These are phyloP conservation scores for Tuber aestivum DNA, from an alignment of 495 filamentous ascomycete genomes.

Conservation along the genomic window DNA sequence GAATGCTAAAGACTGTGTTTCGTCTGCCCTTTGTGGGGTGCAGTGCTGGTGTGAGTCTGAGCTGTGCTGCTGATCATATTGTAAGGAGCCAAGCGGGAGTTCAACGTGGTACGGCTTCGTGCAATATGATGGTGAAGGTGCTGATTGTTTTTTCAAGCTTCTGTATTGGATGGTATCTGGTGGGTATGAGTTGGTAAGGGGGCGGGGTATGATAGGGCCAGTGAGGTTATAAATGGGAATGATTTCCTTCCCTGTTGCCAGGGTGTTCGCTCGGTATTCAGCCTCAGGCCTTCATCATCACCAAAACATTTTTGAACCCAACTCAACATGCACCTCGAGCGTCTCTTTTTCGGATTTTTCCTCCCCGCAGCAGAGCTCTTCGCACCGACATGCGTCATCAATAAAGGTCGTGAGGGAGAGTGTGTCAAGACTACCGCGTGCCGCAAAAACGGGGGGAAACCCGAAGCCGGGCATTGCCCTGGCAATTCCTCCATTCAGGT, in stretches of 20 bases:
- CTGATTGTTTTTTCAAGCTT: background rate
- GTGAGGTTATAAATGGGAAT: background rate
- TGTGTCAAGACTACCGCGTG: background rate
- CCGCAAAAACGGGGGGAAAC: background rate
- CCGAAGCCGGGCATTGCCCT: too few relatives aligned
- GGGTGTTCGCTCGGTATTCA: background rate
- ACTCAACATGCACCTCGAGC: background rate
- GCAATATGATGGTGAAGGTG: background rate
- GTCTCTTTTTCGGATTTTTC: too few relatives aligned
- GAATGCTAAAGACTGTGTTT: too few relatives aligned
- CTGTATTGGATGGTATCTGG: background rate
- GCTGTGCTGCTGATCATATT: too few relatives aligned
- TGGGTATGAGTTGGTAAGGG: too few relatives aligned
- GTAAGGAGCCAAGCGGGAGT: too few relatives aligned
- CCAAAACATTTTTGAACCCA: background rate
- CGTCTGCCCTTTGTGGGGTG: too few relatives aligned
- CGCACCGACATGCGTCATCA: background rate
- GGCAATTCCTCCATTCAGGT: too few relatives aligned
- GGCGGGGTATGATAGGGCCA: too few relatives aligned
- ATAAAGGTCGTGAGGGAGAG: background rate
- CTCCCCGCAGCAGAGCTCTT: background rate
- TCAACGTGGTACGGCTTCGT: too few relatives aligned
- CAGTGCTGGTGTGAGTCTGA: too few relatives aligned
- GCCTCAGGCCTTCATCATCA: background rate
- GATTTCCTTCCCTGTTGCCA: background rate